phyloP scores from a whole-genome alignment of 108 stramenopile genomes.

The Fistulifera pelliculosa region DNA sequence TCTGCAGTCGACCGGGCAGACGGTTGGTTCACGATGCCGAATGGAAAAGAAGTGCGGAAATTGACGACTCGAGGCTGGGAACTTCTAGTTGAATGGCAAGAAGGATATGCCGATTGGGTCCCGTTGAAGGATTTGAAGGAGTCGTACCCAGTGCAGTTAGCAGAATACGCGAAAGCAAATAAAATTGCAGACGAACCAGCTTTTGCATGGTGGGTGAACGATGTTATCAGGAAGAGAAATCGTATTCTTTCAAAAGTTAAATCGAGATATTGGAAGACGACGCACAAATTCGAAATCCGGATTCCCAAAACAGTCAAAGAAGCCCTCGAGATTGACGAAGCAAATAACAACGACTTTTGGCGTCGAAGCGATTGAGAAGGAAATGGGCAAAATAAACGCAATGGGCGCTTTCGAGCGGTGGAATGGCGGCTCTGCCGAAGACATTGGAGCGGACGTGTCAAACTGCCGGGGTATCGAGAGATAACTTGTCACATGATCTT shows the following conservation, averaged over 20 bases:
- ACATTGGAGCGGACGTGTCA: no score
- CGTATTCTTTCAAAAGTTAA: constrained; percentile 20
- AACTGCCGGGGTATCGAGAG: constrained; percentile 6
- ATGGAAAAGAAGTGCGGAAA: constrained; percentile 1
- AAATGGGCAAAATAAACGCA: constrained; percentile 41
- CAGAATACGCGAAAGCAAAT: constrained; percentile 23
- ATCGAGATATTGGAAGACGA: constrained; percentile 1
- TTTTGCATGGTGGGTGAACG: constrained; percentile 28
- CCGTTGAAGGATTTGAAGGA: constrained; percentile 17
- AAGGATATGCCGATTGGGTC: constrained; percentile 12
- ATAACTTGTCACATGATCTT: constrained; percentile 27
- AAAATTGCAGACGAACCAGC: constrained; percentile 23
- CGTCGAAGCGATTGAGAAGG: constrained; percentile 13
- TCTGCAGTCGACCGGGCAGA: background rate
- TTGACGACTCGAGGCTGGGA: constrained; percentile 27
- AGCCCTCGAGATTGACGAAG: constrained; percentile 28
- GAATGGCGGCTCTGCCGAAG: constrained; percentile 8
- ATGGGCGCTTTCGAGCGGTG: constrained; percentile 24
- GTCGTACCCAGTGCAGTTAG: constrained; percentile 19
- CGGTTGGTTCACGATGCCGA: background rate
- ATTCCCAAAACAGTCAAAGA: constrained; percentile 25
- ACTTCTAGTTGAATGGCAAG: constrained; percentile 19
- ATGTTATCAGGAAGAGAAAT: constrained; percentile 15
- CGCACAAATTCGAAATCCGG: constrained; percentile 35
- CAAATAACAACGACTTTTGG: constrained; percentile 24